These are phyloP conservation scores for Aspergillus leporis DNA, from an alignment of 495 filamentous ascomycete species.

Conservation along the genomic window DNA sequence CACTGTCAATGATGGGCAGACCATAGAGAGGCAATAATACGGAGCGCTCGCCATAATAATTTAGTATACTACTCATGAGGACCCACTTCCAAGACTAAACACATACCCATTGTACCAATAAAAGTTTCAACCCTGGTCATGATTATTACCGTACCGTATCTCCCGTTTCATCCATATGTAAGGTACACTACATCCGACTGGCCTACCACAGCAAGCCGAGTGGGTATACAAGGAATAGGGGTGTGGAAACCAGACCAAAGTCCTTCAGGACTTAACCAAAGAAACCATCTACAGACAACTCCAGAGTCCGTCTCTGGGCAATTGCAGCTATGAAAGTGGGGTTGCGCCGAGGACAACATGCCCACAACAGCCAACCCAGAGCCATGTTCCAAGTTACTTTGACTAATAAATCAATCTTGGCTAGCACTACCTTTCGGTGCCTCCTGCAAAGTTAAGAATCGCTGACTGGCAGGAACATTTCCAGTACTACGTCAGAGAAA, in stretches of 20 bases:
- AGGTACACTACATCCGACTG: not conserved
- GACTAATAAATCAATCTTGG: not conserved
- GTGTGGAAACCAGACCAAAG: slow-evolving; percentile 4
- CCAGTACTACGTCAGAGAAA: not conserved
- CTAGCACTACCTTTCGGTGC: not conserved
- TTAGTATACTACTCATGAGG: slow-evolving; percentile 14
- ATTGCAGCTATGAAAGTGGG: slow-evolving; percentile 1
- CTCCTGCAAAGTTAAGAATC: not conserved
- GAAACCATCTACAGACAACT: not conserved
- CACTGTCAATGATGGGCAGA: slow-evolving; percentile 16
- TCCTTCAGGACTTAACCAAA: not conserved
- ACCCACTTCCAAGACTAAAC: slow-evolving; percentile 16
- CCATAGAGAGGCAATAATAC: slow-evolving; percentile 8
- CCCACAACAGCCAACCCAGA: not conserved
- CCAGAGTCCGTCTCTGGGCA: not conserved
- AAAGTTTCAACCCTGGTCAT: not conserved
- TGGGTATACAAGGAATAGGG: slow-evolving; percentile 5
- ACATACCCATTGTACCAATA: slow-evolving; percentile 13
- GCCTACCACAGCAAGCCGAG: slow-evolving; percentile 3
- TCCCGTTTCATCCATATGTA: not conserved
- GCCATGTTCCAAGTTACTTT: not conserved
- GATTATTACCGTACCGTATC: slow-evolving; percentile 1
- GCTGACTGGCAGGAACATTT: slow-evolving; percentile 6
- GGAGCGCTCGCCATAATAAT: slow-evolving; percentile 6
- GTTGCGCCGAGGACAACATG: slow-evolving; percentile 1